Evolutionary conservation across 371 early-diverging fungal genomes (phyloP).

Genomic region (Caulochytrium protostelioides): DNA sequence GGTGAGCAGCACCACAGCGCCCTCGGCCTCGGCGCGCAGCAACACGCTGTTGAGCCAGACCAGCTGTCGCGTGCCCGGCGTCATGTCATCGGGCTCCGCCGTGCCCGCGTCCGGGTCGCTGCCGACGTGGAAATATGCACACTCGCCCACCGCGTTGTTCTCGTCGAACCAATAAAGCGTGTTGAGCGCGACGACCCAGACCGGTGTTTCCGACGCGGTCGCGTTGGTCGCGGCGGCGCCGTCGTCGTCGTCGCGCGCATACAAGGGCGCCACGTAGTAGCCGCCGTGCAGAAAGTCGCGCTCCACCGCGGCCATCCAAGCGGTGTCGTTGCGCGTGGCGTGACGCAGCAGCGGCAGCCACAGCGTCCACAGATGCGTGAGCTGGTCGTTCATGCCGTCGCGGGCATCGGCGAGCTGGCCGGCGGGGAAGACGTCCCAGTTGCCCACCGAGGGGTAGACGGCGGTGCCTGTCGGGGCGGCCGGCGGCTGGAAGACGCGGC

Average conservation of each 20-base stretch:
- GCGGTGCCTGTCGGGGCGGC: constrained; percentile 4
- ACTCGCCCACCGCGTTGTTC: constrained; percentile 7
- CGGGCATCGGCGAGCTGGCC: constrained; percentile 2
- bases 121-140: constrained; percentile 3
- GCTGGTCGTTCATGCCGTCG: not conserved
- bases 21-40: constrained; percentile 1
- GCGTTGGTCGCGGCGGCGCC: no score
- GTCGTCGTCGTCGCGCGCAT: constrained; percentile 1
- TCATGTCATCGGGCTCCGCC: not conserved
- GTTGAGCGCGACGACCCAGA: constrained; percentile 12
- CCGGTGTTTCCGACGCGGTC: no score
- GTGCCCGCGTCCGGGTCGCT: no score
- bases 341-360: constrained; percentile 2
- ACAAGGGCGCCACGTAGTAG: constrained; percentile 7
- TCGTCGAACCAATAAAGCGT: constrained; percentile 9
- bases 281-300: constrained; percentile 7
- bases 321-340: constrained; percentile 1
- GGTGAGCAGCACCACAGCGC: constrained; percentile 7
- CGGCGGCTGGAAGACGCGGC: constrained; percentile 2
- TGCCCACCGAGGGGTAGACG: constrained; percentile 17
- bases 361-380: constrained; percentile 9
- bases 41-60: constrained; percentile 9
- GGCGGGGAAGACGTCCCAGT: constrained; percentile 17
- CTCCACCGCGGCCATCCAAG: no score
- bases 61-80: constrained; percentile 9